Base-by-base conservation (phyloP, 345 rosid genomes). In the Raphanus raphanistrum region DNA sequence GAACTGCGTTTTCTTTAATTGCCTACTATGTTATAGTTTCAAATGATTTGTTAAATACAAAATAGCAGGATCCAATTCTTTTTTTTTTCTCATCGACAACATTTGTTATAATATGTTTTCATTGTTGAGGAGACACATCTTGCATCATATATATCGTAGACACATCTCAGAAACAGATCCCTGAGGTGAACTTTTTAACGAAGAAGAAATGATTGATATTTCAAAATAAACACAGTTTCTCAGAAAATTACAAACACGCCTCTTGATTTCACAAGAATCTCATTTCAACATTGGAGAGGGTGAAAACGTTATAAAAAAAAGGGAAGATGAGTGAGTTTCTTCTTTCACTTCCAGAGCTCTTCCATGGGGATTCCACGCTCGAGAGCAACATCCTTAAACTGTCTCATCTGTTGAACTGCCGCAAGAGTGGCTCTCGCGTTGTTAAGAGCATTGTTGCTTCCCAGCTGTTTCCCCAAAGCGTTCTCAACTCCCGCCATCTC, bases 401-500 rank as follows among this genome's bases (percentile, higher is more conserved):
- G 92, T 83, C 88, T 90, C 97, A 94, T 92, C 79, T 87, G 83
- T 76, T 79, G 87, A 52, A 92, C 88, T 0, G 98, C 98, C 4
- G 86, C 97, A 61, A 94, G 86, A 0, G 97, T 85, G 2, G 98
- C 98, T 81, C 97, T 88, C 9, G 97, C 97, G 29, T 94, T 92
- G 88, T 92, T 94, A 68, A 94, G 97, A 71, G 89, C 88, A 61
- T 90, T 94, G 66, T 89, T 84, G 76, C 97, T 90, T 63, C 93
- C 76, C 1, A 90, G 66, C 79, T 92, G 97, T 85, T 92, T 90
- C 60, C 97, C 97, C 72, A 87, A 67, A 0, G 92, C 97, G 45
- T 94, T 94, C 81, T 89, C 91, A 28, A 90, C 95, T 41, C 97
- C 97, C 0, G 97, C 95, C 98, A 94, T 84, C 84, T 94, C 97